Conservation (phyloP, 768 basidiomycete species). For the Russula sp. region DNA sequence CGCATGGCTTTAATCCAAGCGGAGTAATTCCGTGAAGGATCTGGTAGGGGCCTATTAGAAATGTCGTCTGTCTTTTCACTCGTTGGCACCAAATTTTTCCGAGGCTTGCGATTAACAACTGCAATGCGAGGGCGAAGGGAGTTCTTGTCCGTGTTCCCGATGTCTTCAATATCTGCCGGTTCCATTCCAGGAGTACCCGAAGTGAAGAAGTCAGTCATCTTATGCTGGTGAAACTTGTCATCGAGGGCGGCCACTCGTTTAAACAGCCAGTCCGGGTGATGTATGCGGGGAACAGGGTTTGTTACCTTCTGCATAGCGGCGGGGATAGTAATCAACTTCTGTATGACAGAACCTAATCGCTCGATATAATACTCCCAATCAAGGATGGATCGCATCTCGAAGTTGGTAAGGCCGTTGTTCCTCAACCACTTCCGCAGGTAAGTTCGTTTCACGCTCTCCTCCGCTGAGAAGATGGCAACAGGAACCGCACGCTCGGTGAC, state of each 20-base stretch:
- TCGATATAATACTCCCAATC: slow-evolving; percentile 99
- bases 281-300: slow-evolving; percentile 93
- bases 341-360: slow-evolving; percentile 94
- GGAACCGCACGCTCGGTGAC: slow-evolving; percentile 97
- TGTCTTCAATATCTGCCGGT: slow-evolving; percentile 59
- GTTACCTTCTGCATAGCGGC: slow-evolving; percentile 97
- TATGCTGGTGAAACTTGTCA: slow-evolving; percentile 98
- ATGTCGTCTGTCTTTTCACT: slow-evolving; percentile 38
- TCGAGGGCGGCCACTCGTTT: slow-evolving; percentile 83
- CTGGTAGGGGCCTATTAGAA: slow-evolving; percentile 49
- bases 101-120: slow-evolving; percentile 50
- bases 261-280: slow-evolving; percentile 97
- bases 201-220: slow-evolving; percentile 91
- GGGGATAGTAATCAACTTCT: slow-evolving; percentile 98
- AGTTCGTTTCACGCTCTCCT: slow-evolving; percentile 81
- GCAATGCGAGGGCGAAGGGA: slow-evolving; percentile 46
- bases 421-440: slow-evolving; percentile 97
- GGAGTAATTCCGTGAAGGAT: slow-evolving; percentile 62
- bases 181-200: slow-evolving; percentile 38
- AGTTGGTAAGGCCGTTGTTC: slow-evolving; percentile 80
- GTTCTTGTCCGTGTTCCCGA: slow-evolving; percentile 33
- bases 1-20: slow-evolving; percentile 77
- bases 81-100: slow-evolving; percentile 43
- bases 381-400: slow-evolving; percentile 90
- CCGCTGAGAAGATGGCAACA: slow-evolving; percentile 96